phyloP scores from a whole-genome alignment of 805 yeast species.

The Yarrowia deformans region DNA sequence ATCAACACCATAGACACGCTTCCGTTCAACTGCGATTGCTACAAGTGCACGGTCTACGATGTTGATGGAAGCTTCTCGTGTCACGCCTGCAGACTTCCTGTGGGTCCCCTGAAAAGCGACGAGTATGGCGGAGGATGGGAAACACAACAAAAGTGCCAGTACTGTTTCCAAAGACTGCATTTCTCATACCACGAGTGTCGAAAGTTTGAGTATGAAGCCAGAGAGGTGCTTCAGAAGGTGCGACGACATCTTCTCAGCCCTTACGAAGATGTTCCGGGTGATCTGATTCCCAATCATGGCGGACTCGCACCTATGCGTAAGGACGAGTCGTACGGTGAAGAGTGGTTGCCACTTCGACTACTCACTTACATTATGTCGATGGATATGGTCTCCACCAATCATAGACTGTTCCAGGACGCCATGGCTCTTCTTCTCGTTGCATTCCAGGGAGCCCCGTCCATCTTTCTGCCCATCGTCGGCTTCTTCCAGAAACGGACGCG shows the following conservation, averaged over 20 bases:
- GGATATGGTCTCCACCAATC: conserved; percentile 33
- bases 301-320: conserved; percentile 20
- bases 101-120: conserved; percentile 14
- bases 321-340: conserved; percentile 12
- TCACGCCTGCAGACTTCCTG: conserved; percentile 29
- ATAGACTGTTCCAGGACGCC: conserved; percentile 29
- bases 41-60: conserved; percentile 27
- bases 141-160: conserved; percentile 31
- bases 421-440: conserved; percentile 31
- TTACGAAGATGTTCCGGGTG: conserved; percentile 18
- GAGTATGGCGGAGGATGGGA: conserved; percentile 35
- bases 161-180: conserved; percentile 30
- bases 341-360: conserved; percentile 28
- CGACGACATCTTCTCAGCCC: conserved; percentile 23
- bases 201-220: conserved; percentile 18
- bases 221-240: conserved; percentile 22
- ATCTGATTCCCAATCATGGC: conserved; percentile 12
- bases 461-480: conserved; percentile 25
- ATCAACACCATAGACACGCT: conserved; percentile 24
- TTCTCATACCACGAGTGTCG: conserved; percentile 19
- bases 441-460: conserved; percentile 23
- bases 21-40: conserved; percentile 30
- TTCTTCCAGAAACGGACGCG: conserved; percentile 34
- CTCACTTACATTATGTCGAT: conserved; percentile 30
- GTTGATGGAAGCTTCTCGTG: conserved; percentile 33